Evolutionary conservation across 108 stramenopile genomes (phyloP), one percentile per base, ranked within the genome.

Genomic region (Discostella pseudostelligera): DNA sequence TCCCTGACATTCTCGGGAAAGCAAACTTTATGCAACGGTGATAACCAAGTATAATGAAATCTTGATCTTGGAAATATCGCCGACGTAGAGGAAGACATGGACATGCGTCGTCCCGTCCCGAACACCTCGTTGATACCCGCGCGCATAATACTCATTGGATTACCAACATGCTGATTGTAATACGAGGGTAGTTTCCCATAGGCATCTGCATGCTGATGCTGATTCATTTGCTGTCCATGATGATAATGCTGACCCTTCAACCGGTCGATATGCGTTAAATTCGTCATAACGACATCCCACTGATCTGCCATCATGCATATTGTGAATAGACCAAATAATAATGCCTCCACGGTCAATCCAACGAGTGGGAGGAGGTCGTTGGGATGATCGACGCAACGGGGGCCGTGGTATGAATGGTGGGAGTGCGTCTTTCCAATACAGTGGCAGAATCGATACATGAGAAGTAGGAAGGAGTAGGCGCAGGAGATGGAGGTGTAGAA

Each of bases 241-340:
- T 62, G 50, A 29, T 39, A 17, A 32, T 21, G 24, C 22, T 77
- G 83, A 4, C 90, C 94, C 78, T 96, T 95, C 39, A 96, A 67
- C n/a, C 97, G 87, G 83, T 99, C 98, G 70, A 99, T 99, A 59
- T 97, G 91, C 29, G 98, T 97, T 55, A 93, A 75, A 65, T 96
- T 95, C 19, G 94, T 90, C 28, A 67, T 67, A 3, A 98, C 89
- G 14, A 95, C 94, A 56, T 85, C 83, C 78, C 84, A 88, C 81
- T 99, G 99, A 81, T 99, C 99, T 44, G 81, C 65, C 83, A 98
- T 89, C 99, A 99, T 99, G 71, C 99, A 99, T 28, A 84, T 62
- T 19, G 99, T 99, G 80, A 99, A 99, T 26, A 98, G 59, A 13
- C 99, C 99, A 74, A 99, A 99, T 17, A 99, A 69, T 8, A 93